phyloP scores from a whole-genome alignment of 164 flowering plant species.

The Stephania cephalantha region DNA sequence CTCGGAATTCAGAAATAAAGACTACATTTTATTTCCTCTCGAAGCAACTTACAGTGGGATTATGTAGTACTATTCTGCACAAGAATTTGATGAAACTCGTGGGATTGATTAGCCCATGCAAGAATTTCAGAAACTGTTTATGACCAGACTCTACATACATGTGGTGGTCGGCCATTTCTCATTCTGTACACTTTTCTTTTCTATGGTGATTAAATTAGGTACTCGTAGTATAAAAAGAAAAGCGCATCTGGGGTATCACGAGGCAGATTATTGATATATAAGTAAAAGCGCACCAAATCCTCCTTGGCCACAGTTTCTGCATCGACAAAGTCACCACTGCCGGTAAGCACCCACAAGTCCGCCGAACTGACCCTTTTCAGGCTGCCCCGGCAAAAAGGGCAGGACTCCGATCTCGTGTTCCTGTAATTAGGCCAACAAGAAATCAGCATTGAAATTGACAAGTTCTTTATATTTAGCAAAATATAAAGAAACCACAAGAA shows the following conservation, averaged over 20 bases:
- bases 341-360: slow-evolving; percentile 91
- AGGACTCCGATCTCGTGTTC: slow-evolving; percentile 82
- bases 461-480: background rate
- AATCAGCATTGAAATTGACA: background rate
- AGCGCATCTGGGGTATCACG: slow-evolving; percentile 53
- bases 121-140: slow-evolving; percentile 24
- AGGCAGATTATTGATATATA: slow-evolving; percentile 66
- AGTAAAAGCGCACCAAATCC: slow-evolving; percentile 70
- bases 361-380: slow-evolving; percentile 47
- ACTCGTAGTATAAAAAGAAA: slow-evolving; percentile 54
- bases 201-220: slow-evolving; percentile 43
- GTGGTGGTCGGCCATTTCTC: slow-evolving; percentile 29
- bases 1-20: slow-evolving; percentile 10
- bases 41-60: slow-evolving; percentile 7
- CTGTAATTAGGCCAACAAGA: slow-evolving; percentile 32
- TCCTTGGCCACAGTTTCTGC: slow-evolving; percentile 55
- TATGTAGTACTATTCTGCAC: slow-evolving; percentile 4
- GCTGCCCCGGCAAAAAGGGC: slow-evolving; percentile 95
- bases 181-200: slow-evolving; percentile 36
- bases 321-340: slow-evolving; percentile 67
- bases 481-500: background rate
- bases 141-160: slow-evolving; percentile 57
- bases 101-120: slow-evolving; percentile 12
- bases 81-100: slow-evolving; percentile 3
- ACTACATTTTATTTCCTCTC: slow-evolving; percentile 3